These are phyloP conservation scores for Colletotrichum tamarilloi DNA, from an alignment of 2,329 filamentous ascomycete genomes.

Conservation along the genomic window DNA sequence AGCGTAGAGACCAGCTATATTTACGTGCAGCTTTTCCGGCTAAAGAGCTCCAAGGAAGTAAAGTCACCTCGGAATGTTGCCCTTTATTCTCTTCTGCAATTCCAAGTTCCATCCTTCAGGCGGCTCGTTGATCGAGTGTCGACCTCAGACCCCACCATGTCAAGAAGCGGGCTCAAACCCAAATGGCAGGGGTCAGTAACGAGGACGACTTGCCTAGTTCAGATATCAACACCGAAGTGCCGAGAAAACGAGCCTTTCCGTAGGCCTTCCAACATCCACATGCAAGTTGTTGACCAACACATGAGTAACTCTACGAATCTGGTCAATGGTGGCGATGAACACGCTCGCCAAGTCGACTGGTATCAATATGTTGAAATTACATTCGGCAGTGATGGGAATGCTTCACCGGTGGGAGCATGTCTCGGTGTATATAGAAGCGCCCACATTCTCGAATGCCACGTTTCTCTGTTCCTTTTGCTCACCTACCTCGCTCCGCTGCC, in stretches of 20 bases:
- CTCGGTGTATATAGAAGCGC: constrained; percentile 16
- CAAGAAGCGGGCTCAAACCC: neutral
- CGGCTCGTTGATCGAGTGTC: neutral
- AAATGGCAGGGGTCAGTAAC: constrained; percentile 10
- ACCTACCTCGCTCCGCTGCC: neutral
- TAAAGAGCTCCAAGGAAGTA: neutral
- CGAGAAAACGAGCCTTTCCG: neutral
- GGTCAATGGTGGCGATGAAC: neutral
- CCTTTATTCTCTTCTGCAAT: neutral
- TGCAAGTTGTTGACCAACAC: constrained; percentile 15
- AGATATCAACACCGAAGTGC: constrained; percentile 20
- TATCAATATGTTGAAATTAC: neutral
- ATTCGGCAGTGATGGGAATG: neutral
- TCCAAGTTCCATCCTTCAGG: neutral
- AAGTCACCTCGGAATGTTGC: neutral
- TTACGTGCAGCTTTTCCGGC: neutral
- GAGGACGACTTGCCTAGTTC: constrained; percentile 11
- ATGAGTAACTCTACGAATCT: neutral
- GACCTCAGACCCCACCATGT: constrained; percentile 1
- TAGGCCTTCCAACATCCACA: neutral
- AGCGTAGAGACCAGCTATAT: neutral
- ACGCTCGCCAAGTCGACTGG: constrained; percentile 6
- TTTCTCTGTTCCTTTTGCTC: constrained; percentile 8
- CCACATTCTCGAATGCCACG: constrained; percentile 1
- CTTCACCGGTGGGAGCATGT: neutral